phyloP scores from a whole-genome alignment of 2,329 filamentous ascomycete species.

The Colletotrichum neosansevieriae region DNA sequence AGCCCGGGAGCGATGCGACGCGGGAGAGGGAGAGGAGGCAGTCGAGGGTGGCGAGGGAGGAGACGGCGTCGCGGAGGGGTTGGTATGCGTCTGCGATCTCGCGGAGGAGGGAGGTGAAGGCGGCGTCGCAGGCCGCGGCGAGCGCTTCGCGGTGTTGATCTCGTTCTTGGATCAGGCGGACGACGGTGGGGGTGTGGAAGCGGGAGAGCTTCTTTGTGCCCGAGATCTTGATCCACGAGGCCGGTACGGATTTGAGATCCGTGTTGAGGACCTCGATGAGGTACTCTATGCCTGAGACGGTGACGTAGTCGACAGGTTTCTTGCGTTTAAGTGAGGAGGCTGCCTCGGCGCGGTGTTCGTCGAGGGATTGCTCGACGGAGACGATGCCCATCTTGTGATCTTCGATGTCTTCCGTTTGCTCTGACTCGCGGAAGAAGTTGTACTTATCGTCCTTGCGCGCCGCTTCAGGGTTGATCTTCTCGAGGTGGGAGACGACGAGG shows the following conservation, averaged over 20 bases:
- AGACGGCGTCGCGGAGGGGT: conserved; percentile 87
- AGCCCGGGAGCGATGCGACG: conserved; percentile 88
- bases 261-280: conserved; percentile 90
- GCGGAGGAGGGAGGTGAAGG: conserved; percentile 78
- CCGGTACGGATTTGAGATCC: conserved; percentile 87
- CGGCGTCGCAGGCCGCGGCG: conserved; percentile 88
- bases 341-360: conserved; percentile 79
- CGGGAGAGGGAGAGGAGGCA: conserved; percentile 88
- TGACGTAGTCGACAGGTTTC: conserved; percentile 79
- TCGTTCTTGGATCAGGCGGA: conserved; percentile 84
- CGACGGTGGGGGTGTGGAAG: conserved; percentile 93
- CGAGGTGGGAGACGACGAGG: conserved; percentile 79
- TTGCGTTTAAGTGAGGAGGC: conserved; percentile 79
- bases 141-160: conserved; percentile 96
- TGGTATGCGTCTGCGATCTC: conserved; percentile 85
- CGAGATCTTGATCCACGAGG: conserved; percentile 94
- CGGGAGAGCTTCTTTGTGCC: conserved; percentile 93
- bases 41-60: conserved; percentile 87
- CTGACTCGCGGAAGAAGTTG: conserved; percentile 86
- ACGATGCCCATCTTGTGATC: conserved; percentile 92
- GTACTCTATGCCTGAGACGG: conserved; percentile 91
- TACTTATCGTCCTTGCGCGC: conserved; percentile 94
- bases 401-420: conserved; percentile 90
- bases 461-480: conserved; percentile 86
- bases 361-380: conserved; percentile 89